Conservation (phyloP, 176 grass and related monocot genomes). For the Triticum aestivum region IWGSC_CS_RefSeq_v2.1 NC_057799.1:602101240-602101739, state of each 20-base stretch:
- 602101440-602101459: constrained; percentile 18
- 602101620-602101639: too few species aligned
- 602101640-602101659: too few species aligned
- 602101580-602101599: too few species aligned
- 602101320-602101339: constrained; percentile 35
- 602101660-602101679: too few species aligned
- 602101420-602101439: neutral
- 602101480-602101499: neutral
- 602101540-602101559: neutral
- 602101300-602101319: constrained; percentile 21
- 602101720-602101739: too few species aligned
- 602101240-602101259: neutral
- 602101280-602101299: constrained; percentile 7
- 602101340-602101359: constrained; percentile 33
- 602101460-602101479: neutral
- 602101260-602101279: constrained; percentile 16
- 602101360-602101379: constrained; percentile 6
- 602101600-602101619: too few species aligned
- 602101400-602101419: neutral
- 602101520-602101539: neutral
- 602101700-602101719: too few species aligned
- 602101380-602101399: constrained; percentile 14
- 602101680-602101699: too few species aligned
- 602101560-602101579: too few species aligned
- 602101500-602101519: neutral